Evolutionary conservation across 2,329 filamentous ascomycete genomes (phyloP).

Genomic region (Pseudocercospora vitis): DNA sequence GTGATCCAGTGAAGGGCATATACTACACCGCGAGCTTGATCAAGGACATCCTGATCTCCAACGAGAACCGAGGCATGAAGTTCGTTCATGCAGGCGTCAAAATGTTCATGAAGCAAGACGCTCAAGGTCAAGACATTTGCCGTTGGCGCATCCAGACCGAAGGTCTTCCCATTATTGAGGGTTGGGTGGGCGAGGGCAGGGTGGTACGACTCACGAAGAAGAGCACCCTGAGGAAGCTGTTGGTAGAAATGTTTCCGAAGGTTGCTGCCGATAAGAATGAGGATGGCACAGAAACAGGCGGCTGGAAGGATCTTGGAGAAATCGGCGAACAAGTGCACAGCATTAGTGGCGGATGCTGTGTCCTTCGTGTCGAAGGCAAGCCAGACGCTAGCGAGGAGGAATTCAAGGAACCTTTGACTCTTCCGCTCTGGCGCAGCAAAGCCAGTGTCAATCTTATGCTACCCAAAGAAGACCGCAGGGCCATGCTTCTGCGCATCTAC

Average conservation of each 20-base stretch:
- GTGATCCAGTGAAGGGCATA: conserved; percentile 86
- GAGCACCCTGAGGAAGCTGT: conserved; percentile 75
- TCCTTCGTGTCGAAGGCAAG: conserved; percentile 66
- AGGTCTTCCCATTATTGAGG: conserved; percentile 85
- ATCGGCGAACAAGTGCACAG: conserved; percentile 80
- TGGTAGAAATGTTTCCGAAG: conserved; percentile 96
- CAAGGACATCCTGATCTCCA: conserved; percentile 79
- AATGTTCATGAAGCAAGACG: conserved; percentile 98
- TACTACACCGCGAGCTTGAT: conserved; percentile 90
- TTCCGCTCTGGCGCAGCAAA: conserved; percentile 92
- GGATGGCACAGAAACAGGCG: conserved; percentile 55
- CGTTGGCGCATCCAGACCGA: conserved; percentile 95
- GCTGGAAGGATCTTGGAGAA: conserved; percentile 76
- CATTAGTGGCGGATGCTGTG: conserved; percentile 86
- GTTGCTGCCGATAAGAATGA: conserved; percentile 49
- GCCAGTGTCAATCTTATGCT: conserved; percentile 95
- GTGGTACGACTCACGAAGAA: conserved; percentile 73
- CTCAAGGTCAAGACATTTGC: conserved; percentile 81
- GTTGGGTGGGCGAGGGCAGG: conserved; percentile 78
- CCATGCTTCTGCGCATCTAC: conserved; percentile 87
- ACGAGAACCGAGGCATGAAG: conserved; percentile 88
- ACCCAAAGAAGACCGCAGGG: conserved; percentile 89
- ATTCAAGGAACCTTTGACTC: conserved; percentile 74
- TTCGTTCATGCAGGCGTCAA: conserved; percentile 97
- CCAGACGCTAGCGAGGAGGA: conserved; percentile 45